phyloP scores from a whole-genome alignment of 139 green algal species.

The Axilococcus clingmanii region DNA sequence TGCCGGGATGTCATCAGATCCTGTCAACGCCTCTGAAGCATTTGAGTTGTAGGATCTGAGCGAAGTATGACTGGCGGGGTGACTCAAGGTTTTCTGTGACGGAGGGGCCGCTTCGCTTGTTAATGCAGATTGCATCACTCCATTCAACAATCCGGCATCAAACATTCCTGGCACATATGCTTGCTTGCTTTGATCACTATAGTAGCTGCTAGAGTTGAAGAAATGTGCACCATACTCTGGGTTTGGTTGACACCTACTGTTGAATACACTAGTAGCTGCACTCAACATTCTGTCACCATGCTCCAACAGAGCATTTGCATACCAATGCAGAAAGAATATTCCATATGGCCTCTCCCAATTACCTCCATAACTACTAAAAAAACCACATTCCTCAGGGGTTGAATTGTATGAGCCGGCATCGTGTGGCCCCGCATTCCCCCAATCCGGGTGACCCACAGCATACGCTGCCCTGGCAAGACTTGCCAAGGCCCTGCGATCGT shows the following conservation, averaged over 20 bases:
- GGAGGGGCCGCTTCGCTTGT: too few species aligned
- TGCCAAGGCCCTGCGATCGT: conserved; percentile 40
- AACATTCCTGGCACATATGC: too few species aligned
- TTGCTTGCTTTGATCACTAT: too few species aligned
- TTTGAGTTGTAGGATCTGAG: too few species aligned
- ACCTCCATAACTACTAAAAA: conserved; percentile 47
- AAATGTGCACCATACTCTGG: too few species aligned
- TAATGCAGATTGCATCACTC: too few species aligned
- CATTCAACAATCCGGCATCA: too few species aligned
- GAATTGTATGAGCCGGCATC: conserved; percentile 47
- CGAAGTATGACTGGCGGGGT: too few species aligned
- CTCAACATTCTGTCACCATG: conserved; percentile 44
- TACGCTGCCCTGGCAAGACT: conserved; percentile 30
- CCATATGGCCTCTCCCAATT: conserved; percentile 64
- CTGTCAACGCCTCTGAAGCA: conserved; percentile 5
- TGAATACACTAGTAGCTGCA: conserved; percentile 33
- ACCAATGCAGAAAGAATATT: conserved; percentile 50
- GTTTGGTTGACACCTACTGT: too few species aligned
- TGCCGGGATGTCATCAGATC: too few species aligned
- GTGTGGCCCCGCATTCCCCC: conserved; percentile 41
- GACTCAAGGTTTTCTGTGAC: too few species aligned
- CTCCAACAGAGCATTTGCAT: conserved; percentile 30
- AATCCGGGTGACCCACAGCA: conserved; percentile 38
- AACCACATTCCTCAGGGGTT: conserved; percentile 39
- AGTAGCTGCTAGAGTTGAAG: too few species aligned